These are phyloP conservation scores for Monilinia vaccinii-corymbosi DNA, from an alignment of 2,329 filamentous ascomycete genomes.

Conservation along the genomic window DNA sequence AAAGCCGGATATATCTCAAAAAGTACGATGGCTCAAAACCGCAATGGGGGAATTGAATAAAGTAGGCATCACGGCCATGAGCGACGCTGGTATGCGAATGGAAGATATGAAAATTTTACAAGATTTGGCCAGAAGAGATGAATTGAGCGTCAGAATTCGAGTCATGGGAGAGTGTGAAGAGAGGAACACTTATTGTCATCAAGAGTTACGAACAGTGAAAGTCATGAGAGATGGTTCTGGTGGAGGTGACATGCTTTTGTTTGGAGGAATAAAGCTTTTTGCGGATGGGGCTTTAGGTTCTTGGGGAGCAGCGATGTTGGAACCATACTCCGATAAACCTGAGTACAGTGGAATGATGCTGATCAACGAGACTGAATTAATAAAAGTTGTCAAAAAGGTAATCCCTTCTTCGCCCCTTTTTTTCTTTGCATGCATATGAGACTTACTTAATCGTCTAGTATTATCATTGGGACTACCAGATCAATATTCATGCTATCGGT, in stretches of 20 bases:
- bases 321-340: constrained; percentile 57
- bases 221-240: constrained; percentile 16
- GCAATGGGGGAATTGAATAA: constrained; percentile 56
- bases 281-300: constrained; percentile 61
- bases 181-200: constrained; percentile 55
- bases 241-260: constrained; percentile 33
- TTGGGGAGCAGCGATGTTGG: constrained; percentile 64
- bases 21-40: constrained; percentile 44
- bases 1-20: constrained; percentile 43
- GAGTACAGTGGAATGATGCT: constrained; percentile 55
- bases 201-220: constrained; percentile 23
- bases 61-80: constrained; percentile 58
- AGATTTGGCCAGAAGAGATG: constrained; percentile 39
- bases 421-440: neutral
- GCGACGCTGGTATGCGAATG: constrained; percentile 56
- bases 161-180: constrained; percentile 59
- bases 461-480: constrained; percentile 49
- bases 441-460: constrained; percentile 34
- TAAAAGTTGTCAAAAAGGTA: constrained; percentile 37
- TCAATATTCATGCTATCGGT: constrained; percentile 66
- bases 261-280: constrained; percentile 61
- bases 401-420: neutral
- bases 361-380: constrained; percentile 52
- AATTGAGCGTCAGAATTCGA: constrained; percentile 56
- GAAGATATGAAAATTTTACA: constrained; percentile 45